Evolutionary conservation across 2,329 filamentous ascomycete species (phyloP).

Genomic region (Beauveria pseudobassiana): DNA sequence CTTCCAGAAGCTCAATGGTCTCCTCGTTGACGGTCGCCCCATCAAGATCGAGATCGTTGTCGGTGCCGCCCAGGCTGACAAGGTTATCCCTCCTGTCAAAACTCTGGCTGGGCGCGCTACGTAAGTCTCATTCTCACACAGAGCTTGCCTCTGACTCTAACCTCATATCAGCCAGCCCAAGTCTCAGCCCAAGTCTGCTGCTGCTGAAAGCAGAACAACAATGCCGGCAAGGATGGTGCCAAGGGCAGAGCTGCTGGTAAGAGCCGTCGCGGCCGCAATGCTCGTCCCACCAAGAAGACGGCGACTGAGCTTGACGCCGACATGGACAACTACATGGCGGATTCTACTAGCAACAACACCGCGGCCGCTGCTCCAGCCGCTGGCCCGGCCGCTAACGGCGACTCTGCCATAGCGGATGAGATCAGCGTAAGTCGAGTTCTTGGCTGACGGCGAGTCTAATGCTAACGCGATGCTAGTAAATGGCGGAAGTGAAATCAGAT

Average conservation of each 20-base stretch:
- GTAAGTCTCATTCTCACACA: conserved; percentile 10
- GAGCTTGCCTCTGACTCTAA: conserved; percentile 15
- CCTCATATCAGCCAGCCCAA: conserved; percentile 43
- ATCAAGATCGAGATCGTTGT: conserved; percentile 96
- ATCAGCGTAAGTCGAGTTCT: conserved; percentile 36
- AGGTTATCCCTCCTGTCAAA: conserved; percentile 58
- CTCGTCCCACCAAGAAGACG: conserved; percentile 74
- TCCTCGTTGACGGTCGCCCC: conserved; percentile 80
- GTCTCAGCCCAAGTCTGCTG: conserved; percentile 75
- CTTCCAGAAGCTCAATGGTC: conserved; percentile 74
- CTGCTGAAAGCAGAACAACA: conserved; percentile 63
- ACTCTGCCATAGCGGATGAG: conserved; percentile 61
- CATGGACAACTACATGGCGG: conserved; percentile 88
- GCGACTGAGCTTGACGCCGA: conserved; percentile 93
- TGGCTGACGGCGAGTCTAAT: not conserved
- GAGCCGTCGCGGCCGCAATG: conserved; percentile 46
- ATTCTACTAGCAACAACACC: conserved; percentile 36
- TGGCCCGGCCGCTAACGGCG: conserved; percentile 41
- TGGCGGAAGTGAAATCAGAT: not conserved
- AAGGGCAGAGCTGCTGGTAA: conserved; percentile 35
- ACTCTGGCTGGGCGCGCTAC: conserved; percentile 76
- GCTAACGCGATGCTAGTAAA: conserved; percentile 3
- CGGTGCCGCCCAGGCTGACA: conserved; percentile 63
- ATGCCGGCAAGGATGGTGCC: conserved; percentile 28
- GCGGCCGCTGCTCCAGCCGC: conserved; percentile 38